Evolutionary conservation across 2,329 filamentous ascomycete species (phyloP), one percentile per base, ranked within the genome.

Genomic region (Berkeleyomyces basicola): DNA sequence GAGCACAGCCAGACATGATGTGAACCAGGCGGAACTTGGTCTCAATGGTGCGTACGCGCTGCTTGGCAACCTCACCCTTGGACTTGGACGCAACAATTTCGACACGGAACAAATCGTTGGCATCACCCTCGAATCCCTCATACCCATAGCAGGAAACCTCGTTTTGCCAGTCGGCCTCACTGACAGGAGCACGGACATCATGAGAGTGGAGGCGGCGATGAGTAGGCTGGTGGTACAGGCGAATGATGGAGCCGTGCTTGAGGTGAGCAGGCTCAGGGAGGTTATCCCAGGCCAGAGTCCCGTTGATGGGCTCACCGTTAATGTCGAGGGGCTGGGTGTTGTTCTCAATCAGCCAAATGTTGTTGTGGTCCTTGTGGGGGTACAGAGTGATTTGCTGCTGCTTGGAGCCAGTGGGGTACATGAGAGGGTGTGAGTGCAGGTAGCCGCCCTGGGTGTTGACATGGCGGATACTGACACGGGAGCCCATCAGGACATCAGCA

Each of bases 361-460:
- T 99, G 81, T 99, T 99, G 72, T 96, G 90, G 70, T 99, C 93
- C 80, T 97, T 97, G 81, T 99, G 93, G 6, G 93, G 93, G 70
- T 99, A 99, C 2, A 99, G 83, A 0, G 93, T 99, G 69, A 99
- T 90, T 73, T 99, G 93, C 74, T 99, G 93, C 76, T 99, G 95
- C 79, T 96, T 95, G 80, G 90, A 96, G 67, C 93, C 93, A 7
- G 85, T 89, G 3, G 93, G 93, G 72, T 97, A 99, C 93, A 99
- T 99, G 71, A 96, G 86, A 69, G 84, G 83, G 73, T 99, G 93
- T 6, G 93, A 97, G 76, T 99, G 93, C 61, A 99, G 82, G 73
- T 99, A 99, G 62, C 93, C 93, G 69, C 93, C 93, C 72, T 99
- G 93, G 3, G 93, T 99, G 75, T 97, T 97, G 75, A 90, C 87